These are phyloP conservation scores for Mortierella hygrophila DNA, from an alignment of 192 early-diverging fungal genomes.

Conservation along the genomic window DNA sequence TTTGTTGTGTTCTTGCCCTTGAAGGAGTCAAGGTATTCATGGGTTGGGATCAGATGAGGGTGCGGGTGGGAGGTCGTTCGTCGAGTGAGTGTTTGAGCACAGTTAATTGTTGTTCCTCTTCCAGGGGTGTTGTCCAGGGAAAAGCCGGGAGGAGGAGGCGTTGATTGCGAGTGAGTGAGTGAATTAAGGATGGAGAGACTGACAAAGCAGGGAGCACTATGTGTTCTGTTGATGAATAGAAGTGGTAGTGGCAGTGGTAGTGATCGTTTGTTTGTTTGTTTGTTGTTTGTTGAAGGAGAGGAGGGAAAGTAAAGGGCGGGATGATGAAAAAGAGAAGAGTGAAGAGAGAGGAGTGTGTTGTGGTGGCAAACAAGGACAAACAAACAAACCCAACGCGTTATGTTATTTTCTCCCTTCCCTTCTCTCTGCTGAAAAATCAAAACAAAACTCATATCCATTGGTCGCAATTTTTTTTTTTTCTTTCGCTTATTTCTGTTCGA, in stretches of 20 bases:
- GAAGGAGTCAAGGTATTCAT: conserved; percentile 1
- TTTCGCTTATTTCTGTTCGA: not conserved
- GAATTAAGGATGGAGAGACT: not conserved
- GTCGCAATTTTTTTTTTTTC: conserved; percentile 15
- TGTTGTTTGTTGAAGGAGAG: not conserved
- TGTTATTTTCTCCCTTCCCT: not conserved
- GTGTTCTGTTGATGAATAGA: not conserved
- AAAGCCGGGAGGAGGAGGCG: not conserved
- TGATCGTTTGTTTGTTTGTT: not conserved
- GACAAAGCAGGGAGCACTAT: not conserved
- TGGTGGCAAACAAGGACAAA: not conserved
- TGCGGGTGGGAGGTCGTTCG: not conserved
- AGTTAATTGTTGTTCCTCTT: not conserved
- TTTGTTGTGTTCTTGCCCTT: conserved; percentile 7
- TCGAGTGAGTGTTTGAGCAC: not conserved
- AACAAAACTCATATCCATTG: not conserved
- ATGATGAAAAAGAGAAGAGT: not conserved
- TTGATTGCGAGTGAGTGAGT: not conserved
- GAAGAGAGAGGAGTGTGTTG: not conserved
- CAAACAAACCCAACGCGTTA: not conserved
- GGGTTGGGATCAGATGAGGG: not conserved
- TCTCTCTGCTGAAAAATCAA: not conserved
- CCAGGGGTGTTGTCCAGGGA: not conserved
- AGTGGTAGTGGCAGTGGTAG: not conserved
- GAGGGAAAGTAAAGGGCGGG: not conserved